Conservation (phyloP, 192 early-diverging fungal species). For the Backusella sp. region DNA sequence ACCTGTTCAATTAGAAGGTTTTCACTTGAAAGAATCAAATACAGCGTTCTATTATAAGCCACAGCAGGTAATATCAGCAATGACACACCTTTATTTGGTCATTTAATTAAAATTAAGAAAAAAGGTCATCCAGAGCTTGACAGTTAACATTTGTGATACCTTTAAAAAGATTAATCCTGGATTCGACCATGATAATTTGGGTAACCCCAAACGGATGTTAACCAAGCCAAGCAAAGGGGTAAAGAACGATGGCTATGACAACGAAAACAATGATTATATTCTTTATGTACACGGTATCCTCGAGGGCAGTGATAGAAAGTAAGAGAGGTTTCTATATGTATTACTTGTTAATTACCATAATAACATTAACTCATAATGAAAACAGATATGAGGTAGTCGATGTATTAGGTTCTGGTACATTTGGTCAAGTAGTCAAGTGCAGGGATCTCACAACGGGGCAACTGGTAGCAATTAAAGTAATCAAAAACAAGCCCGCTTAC, state of each 20-base stretch:
- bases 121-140: neutral
- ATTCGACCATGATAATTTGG: slow-evolving; percentile 74
- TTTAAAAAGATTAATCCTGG: slow-evolving; percentile 76
- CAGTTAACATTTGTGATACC: slow-evolving; percentile 39
- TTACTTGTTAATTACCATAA: no score
- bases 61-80: neutral
- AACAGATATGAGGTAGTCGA: slow-evolving; percentile 86
- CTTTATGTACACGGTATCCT: slow-evolving; percentile 94
- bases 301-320: slow-evolving; percentile 56
- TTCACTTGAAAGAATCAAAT: neutral
- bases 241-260: slow-evolving; percentile 91
- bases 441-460: slow-evolving; percentile 87
- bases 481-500: slow-evolving; percentile 96
- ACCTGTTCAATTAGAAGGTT: neutral
- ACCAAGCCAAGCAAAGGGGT: slow-evolving; percentile 90
- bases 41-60: neutral
- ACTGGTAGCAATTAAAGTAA: slow-evolving; percentile 90
- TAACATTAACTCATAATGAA: neutral
- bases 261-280: slow-evolving; percentile 93
- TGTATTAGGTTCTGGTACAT: slow-evolving; percentile 91
- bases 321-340: neutral
- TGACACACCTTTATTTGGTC: neutral
- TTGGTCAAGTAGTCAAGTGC: slow-evolving; percentile 98
- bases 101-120: neutral
- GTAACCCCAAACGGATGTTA: slow-evolving; percentile 89